Evolutionary conservation across 2,329 filamentous ascomycete species (phyloP), one percentile per base, ranked within the genome.

Genomic region (Anisogramma anomala): DNA sequence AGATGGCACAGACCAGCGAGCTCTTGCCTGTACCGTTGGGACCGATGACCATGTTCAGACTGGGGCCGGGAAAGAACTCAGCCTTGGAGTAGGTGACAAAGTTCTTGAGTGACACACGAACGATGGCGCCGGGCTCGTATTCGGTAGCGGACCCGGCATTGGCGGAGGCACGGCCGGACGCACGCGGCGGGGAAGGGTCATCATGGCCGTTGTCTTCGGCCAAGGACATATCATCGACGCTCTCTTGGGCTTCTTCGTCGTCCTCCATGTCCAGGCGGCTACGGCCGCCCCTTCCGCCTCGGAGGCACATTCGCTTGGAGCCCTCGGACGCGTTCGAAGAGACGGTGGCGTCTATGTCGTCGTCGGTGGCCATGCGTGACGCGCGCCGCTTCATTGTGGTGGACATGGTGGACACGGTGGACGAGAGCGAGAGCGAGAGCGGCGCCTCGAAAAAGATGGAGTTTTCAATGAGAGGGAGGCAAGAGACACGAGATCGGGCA

Each of bases 1-100:
- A 96, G 51, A 98, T 94, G 33, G 91, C 91, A 62, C 91, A 98
- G 32, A 98, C 89, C 19, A 98, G 70, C 0, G 91, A 95, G 62
- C 89, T 96, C 64, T 98, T 98, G 41, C 91, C 91, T 0, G 91
- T 96, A 25, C 91, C 91, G 55, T 98, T 98, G n/a, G 91, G 91
- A 0, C 91, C 91, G 52, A 98, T 94, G 39, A 98, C 81, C 89
- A 98, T 96, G 58, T 98, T 98, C 55, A 98, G 62, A 57, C 84
- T 89, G 1, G 91, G 89, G 0, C 91, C 91, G 10, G 87, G 86
- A 44, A 82, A 77, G 60, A 96, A 95, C 50, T 94, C 88, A 41
- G 87, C 89, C 39, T 81, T 78, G 36, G 84, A 87, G 62, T 98
- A 98, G 0, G 91, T 98, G 41, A 98, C 86, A 53, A 98, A 98